A percentile compares a stretch with the other conserved stretches of the same genome.
phyloP scores from a whole-genome alignment of 2,329 filamentous ascomycete genomes.

The Aureobasidium sp. region DNA sequence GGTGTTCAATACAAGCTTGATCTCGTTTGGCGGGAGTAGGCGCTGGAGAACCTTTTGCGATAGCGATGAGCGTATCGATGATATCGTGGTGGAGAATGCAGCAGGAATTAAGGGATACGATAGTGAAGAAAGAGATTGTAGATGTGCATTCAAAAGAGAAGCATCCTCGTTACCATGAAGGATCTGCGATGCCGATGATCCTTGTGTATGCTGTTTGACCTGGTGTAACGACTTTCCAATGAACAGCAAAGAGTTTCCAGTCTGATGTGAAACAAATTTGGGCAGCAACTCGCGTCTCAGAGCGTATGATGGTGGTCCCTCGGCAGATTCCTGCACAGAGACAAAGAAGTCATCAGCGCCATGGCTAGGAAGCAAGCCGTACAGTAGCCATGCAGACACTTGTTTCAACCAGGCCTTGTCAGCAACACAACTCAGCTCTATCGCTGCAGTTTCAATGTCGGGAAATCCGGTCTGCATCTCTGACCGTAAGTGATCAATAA shows the following conservation, averaged over 20 bases:
- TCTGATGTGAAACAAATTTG: conserved; percentile 64
- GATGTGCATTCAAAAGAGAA: conserved; percentile 57
- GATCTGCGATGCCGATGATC: not conserved
- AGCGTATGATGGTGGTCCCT: conserved; percentile 37
- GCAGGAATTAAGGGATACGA: conserved; percentile 65
- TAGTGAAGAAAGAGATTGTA: conserved; percentile 59
- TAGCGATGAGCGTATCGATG: conserved; percentile 67
- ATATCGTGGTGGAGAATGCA: conserved; percentile 62
- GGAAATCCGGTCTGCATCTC: conserved; percentile 82
- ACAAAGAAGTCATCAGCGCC: conserved; percentile 86
- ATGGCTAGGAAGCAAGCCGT: conserved; percentile 71
- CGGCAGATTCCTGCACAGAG: conserved; percentile 29
- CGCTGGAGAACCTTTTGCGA: conserved; percentile 78
- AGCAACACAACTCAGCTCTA: conserved; percentile 63
- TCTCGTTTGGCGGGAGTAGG: conserved; percentile 66
- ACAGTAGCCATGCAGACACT: conserved; percentile 81
- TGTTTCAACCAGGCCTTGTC: conserved; percentile 91
- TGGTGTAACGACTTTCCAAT: conserved; percentile 85
- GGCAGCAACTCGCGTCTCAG: conserved; percentile 58
- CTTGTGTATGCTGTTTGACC: conserved; percentile 34
- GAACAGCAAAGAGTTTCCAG: conserved; percentile 78
- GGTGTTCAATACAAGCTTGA: conserved; percentile 67
- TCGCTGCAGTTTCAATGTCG: conserved; percentile 71
- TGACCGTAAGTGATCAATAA: conserved; percentile 68
- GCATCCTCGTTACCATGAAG: conserved; percentile 35